Evolutionary conservation across 345 rosid genomes (phyloP).

Genomic region (Acer saccharum): DNA sequence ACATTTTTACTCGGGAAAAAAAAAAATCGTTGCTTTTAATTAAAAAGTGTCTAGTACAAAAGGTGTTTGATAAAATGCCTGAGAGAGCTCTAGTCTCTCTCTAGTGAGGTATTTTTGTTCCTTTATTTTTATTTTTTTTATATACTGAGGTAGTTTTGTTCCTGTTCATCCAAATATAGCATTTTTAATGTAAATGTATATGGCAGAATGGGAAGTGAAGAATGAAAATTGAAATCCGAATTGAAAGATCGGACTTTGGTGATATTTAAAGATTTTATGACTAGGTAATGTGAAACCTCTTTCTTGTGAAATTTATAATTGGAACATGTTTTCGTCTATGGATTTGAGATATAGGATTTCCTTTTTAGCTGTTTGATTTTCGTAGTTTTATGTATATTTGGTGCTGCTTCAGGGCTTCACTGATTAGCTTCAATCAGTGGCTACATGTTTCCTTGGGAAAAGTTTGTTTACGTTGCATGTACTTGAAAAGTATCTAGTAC

Average conservation of each 20-base stretch:
- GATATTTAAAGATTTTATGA: conserved; percentile 52
- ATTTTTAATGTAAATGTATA: background rate
- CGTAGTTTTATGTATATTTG: background rate
- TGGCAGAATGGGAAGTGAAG: conserved; percentile 13
- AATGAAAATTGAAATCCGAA: conserved; percentile 29
- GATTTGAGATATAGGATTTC: background rate
- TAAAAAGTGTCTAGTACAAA: background rate
- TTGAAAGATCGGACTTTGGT: conserved; percentile 31
- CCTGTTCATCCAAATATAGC: background rate
- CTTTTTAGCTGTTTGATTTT: background rate
- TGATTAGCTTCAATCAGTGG: background rate
- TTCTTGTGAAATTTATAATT: background rate
- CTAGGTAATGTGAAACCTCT: conserved; percentile 33
- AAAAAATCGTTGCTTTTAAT: background rate
- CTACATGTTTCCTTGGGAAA: background rate
- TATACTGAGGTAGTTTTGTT: background rate
- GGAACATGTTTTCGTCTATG: background rate
- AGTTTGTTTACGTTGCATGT: too few relatives aligned
- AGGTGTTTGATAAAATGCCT: conserved; percentile 4
- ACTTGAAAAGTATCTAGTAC: background rate
- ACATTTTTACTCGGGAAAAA: background rate
- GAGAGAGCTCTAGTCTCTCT: background rate
- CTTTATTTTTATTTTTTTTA: too few relatives aligned
- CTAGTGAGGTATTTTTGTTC: background rate
- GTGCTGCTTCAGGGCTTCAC: background rate